phyloP scores from a whole-genome alignment of 805 yeast genomes.

The Metschnikowia cerradonensis region DNA sequence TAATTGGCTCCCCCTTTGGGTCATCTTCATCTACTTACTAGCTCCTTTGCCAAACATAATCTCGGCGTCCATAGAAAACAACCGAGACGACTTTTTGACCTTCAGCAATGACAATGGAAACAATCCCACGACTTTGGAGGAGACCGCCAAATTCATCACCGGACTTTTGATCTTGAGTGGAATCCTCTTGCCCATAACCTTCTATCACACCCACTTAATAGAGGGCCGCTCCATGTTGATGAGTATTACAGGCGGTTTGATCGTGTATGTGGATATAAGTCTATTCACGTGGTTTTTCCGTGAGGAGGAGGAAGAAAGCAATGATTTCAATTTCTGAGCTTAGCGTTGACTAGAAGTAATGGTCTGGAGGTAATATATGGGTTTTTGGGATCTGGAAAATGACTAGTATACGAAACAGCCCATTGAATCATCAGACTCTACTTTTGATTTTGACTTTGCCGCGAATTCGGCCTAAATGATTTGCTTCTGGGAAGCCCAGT shows the following conservation, averaged over 20 bases:
- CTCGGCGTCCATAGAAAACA: constrained; percentile 33
- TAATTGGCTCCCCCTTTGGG: constrained; percentile 38
- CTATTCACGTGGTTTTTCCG: constrained; percentile 45
- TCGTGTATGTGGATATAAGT: constrained; percentile 42
- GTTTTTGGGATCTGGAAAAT: too few species aligned
- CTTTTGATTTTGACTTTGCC: not conserved
- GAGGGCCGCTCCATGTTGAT: constrained; percentile 38
- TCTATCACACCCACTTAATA: constrained; percentile 36
- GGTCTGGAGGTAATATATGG: not conserved
- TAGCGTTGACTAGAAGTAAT: not conserved
- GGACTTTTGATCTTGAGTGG: constrained; percentile 42
- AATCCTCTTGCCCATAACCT: constrained; percentile 39
- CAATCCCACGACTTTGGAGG: constrained; percentile 36
- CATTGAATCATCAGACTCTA: not conserved
- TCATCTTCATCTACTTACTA: constrained; percentile 37
- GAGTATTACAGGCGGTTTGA: constrained; percentile 43
- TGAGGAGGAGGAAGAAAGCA: constrained; percentile 42
- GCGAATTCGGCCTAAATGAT: not conserved
- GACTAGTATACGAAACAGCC: too few species aligned
- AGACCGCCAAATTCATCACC: constrained; percentile 35
- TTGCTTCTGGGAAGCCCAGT: not conserved
- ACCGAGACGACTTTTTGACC: constrained; percentile 41
- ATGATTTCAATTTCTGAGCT: constrained; percentile 38
- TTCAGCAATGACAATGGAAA: constrained; percentile 39
- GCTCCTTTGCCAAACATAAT: constrained; percentile 45